Base-by-base conservation (phyloP, 306 rosid species). In the Quercus variabilis region DNA sequence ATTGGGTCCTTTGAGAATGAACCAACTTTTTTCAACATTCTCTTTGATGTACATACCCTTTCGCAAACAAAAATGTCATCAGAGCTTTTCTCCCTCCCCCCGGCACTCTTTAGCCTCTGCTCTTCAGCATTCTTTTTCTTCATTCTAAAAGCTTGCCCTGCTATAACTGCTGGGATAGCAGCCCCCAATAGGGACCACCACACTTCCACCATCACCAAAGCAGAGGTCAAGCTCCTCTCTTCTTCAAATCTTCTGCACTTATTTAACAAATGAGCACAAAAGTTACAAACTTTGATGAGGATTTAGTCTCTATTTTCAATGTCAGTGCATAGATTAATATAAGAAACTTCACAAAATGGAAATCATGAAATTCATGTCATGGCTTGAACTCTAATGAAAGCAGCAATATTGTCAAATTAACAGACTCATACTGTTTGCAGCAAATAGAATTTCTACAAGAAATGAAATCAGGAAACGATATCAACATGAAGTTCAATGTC, bases 151-250 rank as follows among this genome's bases (percentile, higher is more conserved):
- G 94, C 97, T 79, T 94, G 92, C 75, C 97, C 99, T 11, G 97
- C 97, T 41, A 90, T 86, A 23, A 92, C 76, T 9, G 95, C 95
- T 1, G 99, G 97, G 72, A 92, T 85, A 28, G 92, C 97, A 23
- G 95, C 97, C 75, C 92, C 92, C 74, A 91, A 75, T 19, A 91
- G 87, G 43, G 98, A 88, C 98, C 98, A 94, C 98, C 98, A 94
- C 57, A 83, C 90, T 76, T 94, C 98, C 81, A 87, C 97, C 98
- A 92, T 94, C 73, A 76, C 87, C n/a, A 25, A 65, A 41, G 21
- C 68, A 75, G 80, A 52, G 79, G 71, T 78, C 80, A 62, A 63
- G 74, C 63, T 68, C 79, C 84, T 57, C 46, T 41, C 81, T 73
- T 71, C 75, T 30, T 69, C 78, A 78, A 83, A 13, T 59, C 79